A percentile compares a stretch with the other conserved stretches of the same genome.
These are phyloP conservation scores for Allodekkera sacchari DNA, from an alignment of 805 yeast species.

Conservation along the genomic window DNA sequence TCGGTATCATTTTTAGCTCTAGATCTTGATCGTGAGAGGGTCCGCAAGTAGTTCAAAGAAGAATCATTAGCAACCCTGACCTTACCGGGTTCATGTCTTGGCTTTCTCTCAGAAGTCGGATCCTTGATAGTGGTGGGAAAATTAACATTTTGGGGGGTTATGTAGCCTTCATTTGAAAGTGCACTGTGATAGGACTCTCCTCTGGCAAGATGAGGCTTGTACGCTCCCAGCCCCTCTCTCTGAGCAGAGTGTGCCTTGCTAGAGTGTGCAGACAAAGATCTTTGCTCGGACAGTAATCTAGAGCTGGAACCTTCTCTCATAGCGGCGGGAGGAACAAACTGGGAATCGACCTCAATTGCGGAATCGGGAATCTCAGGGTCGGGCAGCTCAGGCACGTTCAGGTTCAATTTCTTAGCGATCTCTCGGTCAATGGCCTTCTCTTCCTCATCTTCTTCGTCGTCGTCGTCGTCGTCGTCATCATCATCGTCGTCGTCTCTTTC, in stretches of 20 bases:
- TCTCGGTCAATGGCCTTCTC: slow-evolving; percentile 6
- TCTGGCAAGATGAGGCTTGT: slow-evolving; percentile 59
- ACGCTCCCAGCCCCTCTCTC: slow-evolving; percentile 23
- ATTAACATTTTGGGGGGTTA: slow-evolving; percentile 24
- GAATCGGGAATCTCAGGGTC: slow-evolving; percentile 26
- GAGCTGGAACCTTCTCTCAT: slow-evolving; percentile 35
- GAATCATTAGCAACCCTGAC: slow-evolving; percentile 20
- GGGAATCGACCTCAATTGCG: slow-evolving; percentile 29
- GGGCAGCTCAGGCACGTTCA: background rate
- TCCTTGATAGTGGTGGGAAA: slow-evolving; percentile 27
- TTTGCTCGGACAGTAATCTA: slow-evolving; percentile 15
- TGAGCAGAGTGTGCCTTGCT: slow-evolving; percentile 4
- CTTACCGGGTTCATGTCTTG: slow-evolving; percentile 29
- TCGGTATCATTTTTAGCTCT: slow-evolving; percentile 32
- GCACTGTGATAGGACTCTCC: slow-evolving; percentile 71
- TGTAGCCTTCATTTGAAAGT: slow-evolving; percentile 31
- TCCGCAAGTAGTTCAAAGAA: slow-evolving; percentile 50
- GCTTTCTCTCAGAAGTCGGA: slow-evolving; percentile 26
- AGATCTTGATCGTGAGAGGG: slow-evolving; percentile 58
- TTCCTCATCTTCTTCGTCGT: slow-evolving; percentile 8
- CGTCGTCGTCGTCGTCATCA: slow-evolving; percentile 4
- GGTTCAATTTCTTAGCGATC: slow-evolving; percentile 5
- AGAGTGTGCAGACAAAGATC: slow-evolving; percentile 13
- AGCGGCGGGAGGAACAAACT: slow-evolving; percentile 35
- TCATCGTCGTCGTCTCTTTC: slow-evolving; percentile 8